A percentile compares a stretch with the other conserved stretches of the same genome.
Evolutionary conservation across 306 rosid genomes (phyloP).

Genomic region (Malus sieversii): DNA sequence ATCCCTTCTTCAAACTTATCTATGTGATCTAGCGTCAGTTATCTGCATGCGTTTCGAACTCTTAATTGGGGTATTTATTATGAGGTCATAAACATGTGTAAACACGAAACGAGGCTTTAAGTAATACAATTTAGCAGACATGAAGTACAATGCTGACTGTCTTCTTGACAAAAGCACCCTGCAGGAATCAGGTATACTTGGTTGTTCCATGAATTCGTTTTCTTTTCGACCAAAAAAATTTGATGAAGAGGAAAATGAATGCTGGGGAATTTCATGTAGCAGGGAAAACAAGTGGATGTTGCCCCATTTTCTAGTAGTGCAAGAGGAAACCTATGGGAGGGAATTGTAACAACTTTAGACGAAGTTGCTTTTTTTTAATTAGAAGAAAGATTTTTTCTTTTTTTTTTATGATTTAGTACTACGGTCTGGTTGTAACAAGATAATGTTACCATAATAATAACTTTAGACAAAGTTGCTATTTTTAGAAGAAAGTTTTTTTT

Average conservation of each 20-base stretch:
- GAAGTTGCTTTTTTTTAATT: no score
- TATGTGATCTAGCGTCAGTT: background rate
- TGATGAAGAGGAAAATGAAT: background rate
- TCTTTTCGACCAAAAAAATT: background rate
- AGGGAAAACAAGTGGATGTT: background rate
- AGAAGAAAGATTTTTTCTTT: no score
- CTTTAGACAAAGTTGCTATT: no score
- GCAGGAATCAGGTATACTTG: background rate
- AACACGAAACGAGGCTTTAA: background rate
- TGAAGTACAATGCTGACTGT: no score
- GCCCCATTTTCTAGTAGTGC: background rate
- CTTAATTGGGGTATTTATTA: background rate
- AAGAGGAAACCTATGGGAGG: background rate
- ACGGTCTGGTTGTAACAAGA: no score
- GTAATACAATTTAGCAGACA: background rate
- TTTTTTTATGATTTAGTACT: no score
- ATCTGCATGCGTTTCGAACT: background rate
- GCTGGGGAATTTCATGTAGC: background rate
- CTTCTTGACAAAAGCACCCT: no score
- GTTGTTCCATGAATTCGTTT: background rate
- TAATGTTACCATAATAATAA: no score
- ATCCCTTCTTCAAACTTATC: background rate
- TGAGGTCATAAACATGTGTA: background rate
- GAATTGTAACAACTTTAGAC: background rate
- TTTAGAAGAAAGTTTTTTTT: no score